Evolutionary conservation across 2,329 filamentous ascomycete genomes (phyloP), one percentile per base, ranked within the genome.

Genomic region (Fonsecaea monophora): DNA sequence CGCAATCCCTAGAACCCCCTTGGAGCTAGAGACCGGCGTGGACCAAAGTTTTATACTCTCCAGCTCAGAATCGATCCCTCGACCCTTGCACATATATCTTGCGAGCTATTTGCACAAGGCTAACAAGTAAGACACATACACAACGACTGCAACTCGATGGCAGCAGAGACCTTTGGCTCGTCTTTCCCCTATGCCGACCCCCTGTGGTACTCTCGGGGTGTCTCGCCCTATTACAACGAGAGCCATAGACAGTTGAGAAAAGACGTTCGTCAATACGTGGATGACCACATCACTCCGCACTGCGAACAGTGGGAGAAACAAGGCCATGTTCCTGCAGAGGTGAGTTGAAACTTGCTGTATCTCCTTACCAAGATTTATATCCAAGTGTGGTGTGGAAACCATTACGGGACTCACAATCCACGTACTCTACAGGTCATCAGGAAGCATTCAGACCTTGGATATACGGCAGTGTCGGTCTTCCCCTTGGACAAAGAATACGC

Each of bases 221-320:
- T 60, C 76, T 77, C 75, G 42, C 78, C 87, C 0, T 89, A 90
- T 77, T 90, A 90, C 79, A 88, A 83, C 38, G 81, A 84, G 15
- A 85, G 85, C 2, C 89, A 91, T 74, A 82, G 83, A 40, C 78
- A 76, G 18, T 80, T 90, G 1, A 85, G 86, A 60, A 80, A 84
- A 38, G 80, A 79, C 2, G 78, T 90, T 0, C 84, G 89, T 45
- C 73, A 81, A 18, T 90, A 90, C 67, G 79, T 90, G 54, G 84
- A 90, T 66, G 79, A 82, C 1, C 77, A 87, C 40, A 80, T 90
- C 48, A 77, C 85, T 1, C 87, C 87, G 0, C 80, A 84, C 68
- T 84, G 85, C 3, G 81, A 87, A 34, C 85, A 89, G 45, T 91
- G 88, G 88, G 89, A 90, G 74, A 82, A 81, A 3, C 83, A 83